Base-by-base conservation (phyloP, 2,329 filamentous ascomycete species). In the Onygena corvina region DNA sequence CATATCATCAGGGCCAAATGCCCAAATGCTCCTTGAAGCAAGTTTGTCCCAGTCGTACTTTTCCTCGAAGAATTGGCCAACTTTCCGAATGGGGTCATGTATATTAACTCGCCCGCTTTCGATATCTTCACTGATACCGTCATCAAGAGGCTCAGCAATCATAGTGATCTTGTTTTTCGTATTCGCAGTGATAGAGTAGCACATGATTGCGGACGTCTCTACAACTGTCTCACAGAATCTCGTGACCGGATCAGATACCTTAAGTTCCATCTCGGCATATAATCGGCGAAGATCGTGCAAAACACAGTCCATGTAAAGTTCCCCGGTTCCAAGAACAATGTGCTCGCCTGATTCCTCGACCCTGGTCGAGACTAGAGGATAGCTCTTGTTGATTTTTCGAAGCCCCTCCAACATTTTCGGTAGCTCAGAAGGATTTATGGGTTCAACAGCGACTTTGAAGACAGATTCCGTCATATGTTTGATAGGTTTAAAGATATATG, bases 131-230 rank as follows among this genome's bases (percentile, higher is more conserved):
- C 90, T 87, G 54, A 98, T 94, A 12, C 92, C 92, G 59, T 93
- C 85, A 57, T 98, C 92, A 11, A 98, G 72, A 29, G 92, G 90
- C 65, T 98, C 92, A 2, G 92, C 92, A 50, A 96, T 85, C 86
- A 98, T 95, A 30, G 92, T 96, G 60, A 98, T 84, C 67, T 94
- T 94, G 72, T 98, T 98, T 73, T 95, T 95, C 71, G 98, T 98
- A 72, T 98, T 98, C 1, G 92, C 92, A 2, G 92, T 96, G 58
- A 94, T 81, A 18, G 92, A 90, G 65, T 95, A 98, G 70, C 92
- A 98, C 69, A 95, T 95, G 52, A 94, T 95, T 16, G 89, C 89
- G 14, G 88, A 95, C 57, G 92, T 94, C 66, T 98, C 92, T 31
- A 94, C 88, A 21, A 95, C 90, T 0, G 92, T 98, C 70, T 98